Base-by-base conservation (phyloP, 371 early-diverging fungal species). In the Apophysomyces ossiformis region DNA sequence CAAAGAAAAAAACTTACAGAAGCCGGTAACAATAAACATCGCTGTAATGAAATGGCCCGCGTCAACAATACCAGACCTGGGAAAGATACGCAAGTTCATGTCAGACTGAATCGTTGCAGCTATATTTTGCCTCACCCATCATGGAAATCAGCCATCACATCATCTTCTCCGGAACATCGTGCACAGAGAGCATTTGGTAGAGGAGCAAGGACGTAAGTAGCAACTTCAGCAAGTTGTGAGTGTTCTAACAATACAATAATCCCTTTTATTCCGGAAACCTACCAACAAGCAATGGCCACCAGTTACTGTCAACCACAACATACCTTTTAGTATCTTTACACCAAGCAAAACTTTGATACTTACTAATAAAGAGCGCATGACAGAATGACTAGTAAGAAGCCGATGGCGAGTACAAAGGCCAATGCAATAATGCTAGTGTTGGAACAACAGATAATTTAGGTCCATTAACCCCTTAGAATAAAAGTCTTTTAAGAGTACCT, bases 41-140 rank as follows among this genome's bases (percentile, higher is more conserved):
- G 91, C 88, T n/a, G 97, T 97, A 60, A 95, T 77, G 70, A 97
- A 97, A 71, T 94, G 92, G 47, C 97, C 97, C 37, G 93, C 88
- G 67, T 97, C 97, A 9, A 91, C 81, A 57, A 91, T 73, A 4
- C 92, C 92, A 69, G 87, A 85, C 61, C 36, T 44, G 62, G 64
- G 60, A 36, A 60, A 61, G 35, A 50, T 2, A 16, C 8, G 8
- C 16, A 18, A 21, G 6, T 21, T n/a, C n/a, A 26, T n/a, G n/a
- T 21, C 2, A 18, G 0, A 18, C 47, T n/a, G 45, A 39, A 59
- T 41, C n/a, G 32, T 43, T 56, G 32, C 2, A 54, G 47, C 39
- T 44, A 61, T 60, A 11, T 13, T 57, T 15, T 43, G 21, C 15
- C 3, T 64, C 41, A 90, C 87, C 87, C 88, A 74, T 50, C 54